Evolutionary conservation across 768 basidiomycete species (phyloP).

Genomic region (Mycena filopes): DNA sequence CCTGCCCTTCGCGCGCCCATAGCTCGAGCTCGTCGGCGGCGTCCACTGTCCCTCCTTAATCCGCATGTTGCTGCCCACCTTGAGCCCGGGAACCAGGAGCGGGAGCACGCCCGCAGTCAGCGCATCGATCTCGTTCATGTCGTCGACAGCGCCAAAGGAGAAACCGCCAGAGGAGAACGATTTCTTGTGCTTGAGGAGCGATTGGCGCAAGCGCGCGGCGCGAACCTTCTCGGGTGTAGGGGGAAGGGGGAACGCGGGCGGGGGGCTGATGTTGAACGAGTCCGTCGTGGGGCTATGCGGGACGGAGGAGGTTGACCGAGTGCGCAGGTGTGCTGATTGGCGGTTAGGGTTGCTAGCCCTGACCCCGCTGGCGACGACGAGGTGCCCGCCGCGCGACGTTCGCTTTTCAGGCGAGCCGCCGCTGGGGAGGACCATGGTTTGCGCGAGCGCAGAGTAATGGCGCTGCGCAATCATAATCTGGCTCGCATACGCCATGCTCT

Average conservation of each 20-base stretch:
- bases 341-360: constrained; percentile 42
- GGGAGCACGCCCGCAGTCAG: constrained; percentile 77
- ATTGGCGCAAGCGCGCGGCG: constrained; percentile 65
- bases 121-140: constrained; percentile 75
- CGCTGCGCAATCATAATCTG: constrained; percentile 78
- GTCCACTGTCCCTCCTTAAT: constrained; percentile 59
- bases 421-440: constrained; percentile 70
- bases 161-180: constrained; percentile 74
- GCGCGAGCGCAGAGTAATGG: constrained; percentile 78
- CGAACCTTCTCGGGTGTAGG: constrained; percentile 79
- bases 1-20: constrained; percentile 54
- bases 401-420: constrained; percentile 56
- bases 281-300: constrained; percentile 49
- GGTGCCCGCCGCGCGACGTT: constrained; percentile 44
- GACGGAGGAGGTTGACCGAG: constrained; percentile 67
- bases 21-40: constrained; percentile 53
- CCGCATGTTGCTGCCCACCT: constrained; percentile 64
- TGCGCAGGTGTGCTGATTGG: constrained; percentile 63
- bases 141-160: constrained; percentile 66
- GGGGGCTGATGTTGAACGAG: constrained; percentile 57
- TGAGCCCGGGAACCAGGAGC: constrained; percentile 73
- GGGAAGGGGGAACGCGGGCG: constrained; percentile 75
- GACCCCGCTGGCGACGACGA: constrained; percentile 50
- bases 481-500: constrained; percentile 60
- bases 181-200: constrained; percentile 66